These are phyloP conservation scores for Cadophora sp. DNA, from an alignment of 2,329 filamentous ascomycete genomes.

Conservation along the genomic window DNA sequence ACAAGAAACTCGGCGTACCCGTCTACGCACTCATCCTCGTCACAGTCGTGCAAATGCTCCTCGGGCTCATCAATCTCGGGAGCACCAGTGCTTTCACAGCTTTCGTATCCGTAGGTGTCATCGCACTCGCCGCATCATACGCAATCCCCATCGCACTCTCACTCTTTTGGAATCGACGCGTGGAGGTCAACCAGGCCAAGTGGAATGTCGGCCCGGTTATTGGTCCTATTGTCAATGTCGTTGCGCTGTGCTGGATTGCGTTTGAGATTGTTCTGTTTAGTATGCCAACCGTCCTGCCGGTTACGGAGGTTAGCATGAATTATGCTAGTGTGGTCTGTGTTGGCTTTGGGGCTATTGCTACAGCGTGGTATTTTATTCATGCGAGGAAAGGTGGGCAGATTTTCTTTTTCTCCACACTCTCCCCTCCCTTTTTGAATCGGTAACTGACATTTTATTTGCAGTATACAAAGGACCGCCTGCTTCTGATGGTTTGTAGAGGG, in stretches of 20 bases:
- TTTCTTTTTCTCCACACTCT: not conserved
- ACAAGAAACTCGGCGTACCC: conserved; percentile 66
- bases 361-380: conserved; percentile 57
- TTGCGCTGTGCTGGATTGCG: conserved; percentile 62
- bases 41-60: conserved; percentile 66
- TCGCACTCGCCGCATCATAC: conserved; percentile 75
- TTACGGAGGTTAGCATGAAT: conserved; percentile 65
- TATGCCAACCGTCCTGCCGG: conserved; percentile 65
- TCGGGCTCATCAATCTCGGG: conserved; percentile 74
- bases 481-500: conserved; percentile 33
- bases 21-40: conserved; percentile 70
- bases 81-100: conserved; percentile 73
- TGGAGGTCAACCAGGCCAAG: conserved; percentile 57
- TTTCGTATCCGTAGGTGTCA: conserved; percentile 73
- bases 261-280: conserved; percentile 70
- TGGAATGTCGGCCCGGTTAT: conserved; percentile 65
- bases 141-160: conserved; percentile 77
- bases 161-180: conserved; percentile 67
- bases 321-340: conserved; percentile 58
- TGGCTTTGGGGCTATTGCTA: conserved; percentile 58
- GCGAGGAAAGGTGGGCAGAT: conserved; percentile 55
- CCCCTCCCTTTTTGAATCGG: not conserved
- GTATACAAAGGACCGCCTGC: conserved; percentile 38
- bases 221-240: conserved; percentile 64
- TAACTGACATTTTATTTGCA: conserved; percentile 11